These are phyloP conservation scores for Rhizopogon salebrosus DNA, from an alignment of 768 basidiomycete species.

Conservation along the genomic window DNA sequence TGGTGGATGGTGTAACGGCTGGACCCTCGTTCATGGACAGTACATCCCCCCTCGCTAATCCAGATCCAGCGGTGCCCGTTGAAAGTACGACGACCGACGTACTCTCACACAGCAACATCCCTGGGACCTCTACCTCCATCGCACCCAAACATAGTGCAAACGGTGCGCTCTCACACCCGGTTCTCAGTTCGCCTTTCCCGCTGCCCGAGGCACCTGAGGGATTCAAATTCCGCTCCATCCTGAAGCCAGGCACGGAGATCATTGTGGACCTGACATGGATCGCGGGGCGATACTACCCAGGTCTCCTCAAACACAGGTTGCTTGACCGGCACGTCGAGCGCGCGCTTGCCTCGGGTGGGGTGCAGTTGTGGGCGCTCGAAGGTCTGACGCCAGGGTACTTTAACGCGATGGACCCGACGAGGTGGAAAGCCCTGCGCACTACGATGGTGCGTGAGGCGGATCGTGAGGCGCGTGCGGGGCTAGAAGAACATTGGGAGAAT, in stretches of 20 bases:
- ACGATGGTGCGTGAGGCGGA: conserved; percentile 64
- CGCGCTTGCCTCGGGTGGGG: conserved; percentile 33
- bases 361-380: conserved; percentile 67
- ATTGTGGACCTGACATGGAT: conserved; percentile 67
- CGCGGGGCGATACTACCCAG: conserved; percentile 78
- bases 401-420: conserved; percentile 66
- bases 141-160: conserved; percentile 16
- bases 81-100: conserved; percentile 15
- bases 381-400: conserved; percentile 62
- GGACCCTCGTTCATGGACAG: neutral
- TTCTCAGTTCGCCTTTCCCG: conserved; percentile 27
- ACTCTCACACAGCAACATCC: conserved; percentile 4
- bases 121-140: conserved; percentile 14
- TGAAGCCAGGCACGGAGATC: conserved; percentile 55
- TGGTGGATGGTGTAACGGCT: conserved; percentile 4
- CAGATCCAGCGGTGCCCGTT: conserved; percentile 20
- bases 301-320: conserved; percentile 60
- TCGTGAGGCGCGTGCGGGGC: conserved; percentile 35
- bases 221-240: conserved; percentile 65
- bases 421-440: conserved; percentile 46
- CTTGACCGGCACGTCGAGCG: conserved; percentile 36
- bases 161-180: conserved; percentile 33
- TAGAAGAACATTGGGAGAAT: conserved; percentile 36
- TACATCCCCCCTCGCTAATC: conserved; percentile 28
- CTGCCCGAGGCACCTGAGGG: conserved; percentile 65